phyloP scores from a whole-genome alignment of 306 rosid genomes.

The Rosa multiflora region DNA sequence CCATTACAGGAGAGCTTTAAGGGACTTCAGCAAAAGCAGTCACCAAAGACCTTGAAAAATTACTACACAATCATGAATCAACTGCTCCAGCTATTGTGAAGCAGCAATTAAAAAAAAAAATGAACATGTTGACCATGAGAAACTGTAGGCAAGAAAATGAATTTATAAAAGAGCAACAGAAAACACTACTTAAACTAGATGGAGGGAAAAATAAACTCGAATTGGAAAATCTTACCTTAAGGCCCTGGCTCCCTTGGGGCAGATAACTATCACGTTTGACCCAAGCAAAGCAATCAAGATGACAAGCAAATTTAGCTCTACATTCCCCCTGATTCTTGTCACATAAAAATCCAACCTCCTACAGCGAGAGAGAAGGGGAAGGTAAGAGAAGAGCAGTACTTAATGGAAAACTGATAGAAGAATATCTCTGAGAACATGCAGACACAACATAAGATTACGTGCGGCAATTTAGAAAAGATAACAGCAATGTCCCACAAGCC shows the following conservation, averaged over 20 bases:
- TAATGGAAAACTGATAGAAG: conserved; percentile 7
- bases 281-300: conserved; percentile 98
- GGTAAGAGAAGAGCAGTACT: conserved; percentile 16
- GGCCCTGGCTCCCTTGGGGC: conserved; percentile 97
- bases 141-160: too few relatives aligned
- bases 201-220: too few relatives aligned
- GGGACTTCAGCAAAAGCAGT: too few relatives aligned
- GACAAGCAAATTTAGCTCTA: conserved; percentile 93
- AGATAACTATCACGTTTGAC: conserved; percentile 98
- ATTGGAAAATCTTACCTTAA: too few relatives aligned
- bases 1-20: too few relatives aligned
- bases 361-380: conserved; percentile 30
- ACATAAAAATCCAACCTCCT: conserved; percentile 94
- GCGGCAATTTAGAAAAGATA: conserved; percentile 23
- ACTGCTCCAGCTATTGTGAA: too few relatives aligned
- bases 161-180: too few relatives aligned
- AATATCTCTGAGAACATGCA: conserved; percentile 12
- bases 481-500: conserved; percentile 17
- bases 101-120: too few relatives aligned
- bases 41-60: too few relatives aligned
- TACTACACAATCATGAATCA: too few relatives aligned
- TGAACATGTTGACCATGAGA: too few relatives aligned
- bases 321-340: conserved; percentile 90
- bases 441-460: conserved; percentile 6
- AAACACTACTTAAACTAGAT: too few relatives aligned